phyloP scores from a whole-genome alignment of 805 yeast genomes.

The Lipomyces sp. region DNA sequence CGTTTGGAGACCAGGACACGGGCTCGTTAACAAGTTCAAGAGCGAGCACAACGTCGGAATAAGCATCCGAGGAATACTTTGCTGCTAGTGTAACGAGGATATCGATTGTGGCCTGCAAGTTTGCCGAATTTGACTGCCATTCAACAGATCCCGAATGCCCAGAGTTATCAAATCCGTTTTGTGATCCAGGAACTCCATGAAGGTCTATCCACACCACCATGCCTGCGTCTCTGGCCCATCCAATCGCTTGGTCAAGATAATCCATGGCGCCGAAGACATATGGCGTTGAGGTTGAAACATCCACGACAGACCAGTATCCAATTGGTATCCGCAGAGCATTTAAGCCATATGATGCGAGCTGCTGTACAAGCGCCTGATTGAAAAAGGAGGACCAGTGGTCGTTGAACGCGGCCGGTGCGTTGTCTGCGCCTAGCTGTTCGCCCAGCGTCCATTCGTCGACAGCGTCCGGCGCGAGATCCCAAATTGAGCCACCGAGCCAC shows the following conservation, averaged over 20 bases:
- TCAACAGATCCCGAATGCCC: constrained; percentile 65
- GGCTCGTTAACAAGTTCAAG: constrained; percentile 90
- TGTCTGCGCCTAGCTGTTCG: constrained; percentile 55
- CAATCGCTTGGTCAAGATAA: constrained; percentile 71
- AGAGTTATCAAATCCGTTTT: constrained; percentile 93
- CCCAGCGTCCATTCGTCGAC: constrained; percentile 79
- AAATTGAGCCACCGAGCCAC: constrained; percentile 46
- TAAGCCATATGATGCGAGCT: constrained; percentile 59
- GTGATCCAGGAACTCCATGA: constrained; percentile 97
- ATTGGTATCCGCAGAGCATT: constrained; percentile 87
- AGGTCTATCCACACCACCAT: constrained; percentile 85
- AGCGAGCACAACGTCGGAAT: constrained; percentile 72
- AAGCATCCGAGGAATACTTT: constrained; percentile 61
- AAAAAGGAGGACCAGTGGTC: constrained; percentile 78
- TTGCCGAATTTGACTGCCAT: constrained; percentile 52
- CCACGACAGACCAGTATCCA: constrained; percentile 86
- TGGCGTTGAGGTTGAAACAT: constrained; percentile 59
- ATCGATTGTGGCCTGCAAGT: constrained; percentile 51
- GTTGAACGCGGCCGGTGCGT: constrained; percentile 51
- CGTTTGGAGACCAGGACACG: constrained; percentile 45
- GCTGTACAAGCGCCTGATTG: constrained; percentile 63
- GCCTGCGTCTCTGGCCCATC: constrained; percentile 62
- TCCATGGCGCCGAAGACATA: constrained; percentile 77
- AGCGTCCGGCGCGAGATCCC: constrained; percentile 60
- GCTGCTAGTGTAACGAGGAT: constrained; percentile 55